Percentiles rank a stretch among this genome's conserved stretches.
Conservation (phyloP, 441 rosid species). For the Erysimum cheiri region DNA sequence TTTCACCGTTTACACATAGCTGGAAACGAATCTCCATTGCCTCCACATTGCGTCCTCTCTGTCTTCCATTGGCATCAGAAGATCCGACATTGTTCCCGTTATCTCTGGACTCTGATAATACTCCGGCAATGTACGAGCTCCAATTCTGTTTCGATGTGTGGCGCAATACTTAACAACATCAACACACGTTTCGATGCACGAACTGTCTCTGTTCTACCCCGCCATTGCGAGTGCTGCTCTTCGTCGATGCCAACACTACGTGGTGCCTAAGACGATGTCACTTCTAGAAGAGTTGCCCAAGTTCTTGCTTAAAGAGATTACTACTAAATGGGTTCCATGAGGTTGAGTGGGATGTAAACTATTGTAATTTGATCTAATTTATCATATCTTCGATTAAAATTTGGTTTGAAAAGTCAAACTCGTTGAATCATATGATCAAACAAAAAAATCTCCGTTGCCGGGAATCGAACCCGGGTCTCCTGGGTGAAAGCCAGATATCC, state of each 20-base stretch:
- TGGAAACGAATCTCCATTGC: constrained; percentile 63
- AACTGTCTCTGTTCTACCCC: constrained; percentile 47
- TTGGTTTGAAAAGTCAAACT: no score
- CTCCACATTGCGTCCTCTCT: constrained; percentile 66
- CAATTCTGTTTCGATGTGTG: constrained; percentile 72
- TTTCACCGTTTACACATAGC: constrained; percentile 60
- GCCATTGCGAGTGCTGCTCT: constrained; percentile 45
- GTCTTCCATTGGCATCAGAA: constrained; percentile 47
- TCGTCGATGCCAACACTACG: constrained; percentile 54
- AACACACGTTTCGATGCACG: constrained; percentile 56
- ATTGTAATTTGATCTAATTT: no score
- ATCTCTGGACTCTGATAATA: constrained; percentile 60
- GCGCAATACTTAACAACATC: constrained; percentile 59
- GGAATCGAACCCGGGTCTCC: constrained; percentile 88
- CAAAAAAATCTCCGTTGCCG: constrained; percentile 57
- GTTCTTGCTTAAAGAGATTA: constrained; percentile 51
- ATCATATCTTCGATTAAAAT: no score
- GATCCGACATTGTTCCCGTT: constrained; percentile 60
- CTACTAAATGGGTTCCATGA: no score
- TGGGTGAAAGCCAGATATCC: constrained; percentile 87
- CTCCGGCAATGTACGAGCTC: constrained; percentile 76
- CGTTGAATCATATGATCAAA: no score
- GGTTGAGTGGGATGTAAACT: no score
- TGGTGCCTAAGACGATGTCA: constrained; percentile 70
- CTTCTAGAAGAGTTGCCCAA: constrained; percentile 62